Evolutionary conservation across 2,329 filamentous ascomycete species (phyloP).

Genomic region (Aspergillus fumigatiaffinis): DNA sequence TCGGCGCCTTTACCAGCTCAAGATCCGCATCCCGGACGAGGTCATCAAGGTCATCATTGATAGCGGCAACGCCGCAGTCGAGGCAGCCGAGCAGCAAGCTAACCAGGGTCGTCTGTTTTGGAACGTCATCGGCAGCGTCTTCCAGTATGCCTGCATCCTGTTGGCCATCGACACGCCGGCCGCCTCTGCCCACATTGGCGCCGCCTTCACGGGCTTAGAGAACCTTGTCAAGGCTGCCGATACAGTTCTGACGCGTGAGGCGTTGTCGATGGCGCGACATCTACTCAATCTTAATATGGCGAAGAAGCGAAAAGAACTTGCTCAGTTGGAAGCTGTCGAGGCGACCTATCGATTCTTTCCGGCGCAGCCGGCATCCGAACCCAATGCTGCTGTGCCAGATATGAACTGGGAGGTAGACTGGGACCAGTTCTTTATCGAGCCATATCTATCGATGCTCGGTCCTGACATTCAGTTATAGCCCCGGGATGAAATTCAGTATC

Average conservation of each 20-base stretch:
- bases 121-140: constrained; percentile 31
- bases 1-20: constrained; percentile 28
- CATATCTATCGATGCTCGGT: constrained; percentile 24
- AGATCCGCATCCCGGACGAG: constrained; percentile 18
- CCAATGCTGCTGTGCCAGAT: constrained; percentile 14
- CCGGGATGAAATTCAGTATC: neutral
- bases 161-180: constrained; percentile 26
- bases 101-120: constrained; percentile 24
- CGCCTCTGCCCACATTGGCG: constrained; percentile 14
- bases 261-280: constrained; percentile 26
- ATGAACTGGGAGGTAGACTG: constrained; percentile 22
- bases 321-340: constrained; percentile 26
- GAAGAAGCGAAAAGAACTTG: constrained; percentile 28
- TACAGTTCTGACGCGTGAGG: constrained; percentile 25
- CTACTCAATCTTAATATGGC: constrained; percentile 24
- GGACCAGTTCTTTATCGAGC: constrained; percentile 31
- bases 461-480: constrained; percentile 4
- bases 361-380: constrained; percentile 7
- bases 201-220: constrained; percentile 24
- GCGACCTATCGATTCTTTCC: constrained; percentile 13
- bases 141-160: constrained; percentile 28
- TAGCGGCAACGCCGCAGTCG: constrained; percentile 17
- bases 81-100: constrained; percentile 21
- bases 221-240: constrained; percentile 22
- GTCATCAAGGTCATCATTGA: constrained; percentile 20